Evolutionary conservation across 345 rosid genomes (phyloP).

Genomic region (Gossypioides kirkii): DNA sequence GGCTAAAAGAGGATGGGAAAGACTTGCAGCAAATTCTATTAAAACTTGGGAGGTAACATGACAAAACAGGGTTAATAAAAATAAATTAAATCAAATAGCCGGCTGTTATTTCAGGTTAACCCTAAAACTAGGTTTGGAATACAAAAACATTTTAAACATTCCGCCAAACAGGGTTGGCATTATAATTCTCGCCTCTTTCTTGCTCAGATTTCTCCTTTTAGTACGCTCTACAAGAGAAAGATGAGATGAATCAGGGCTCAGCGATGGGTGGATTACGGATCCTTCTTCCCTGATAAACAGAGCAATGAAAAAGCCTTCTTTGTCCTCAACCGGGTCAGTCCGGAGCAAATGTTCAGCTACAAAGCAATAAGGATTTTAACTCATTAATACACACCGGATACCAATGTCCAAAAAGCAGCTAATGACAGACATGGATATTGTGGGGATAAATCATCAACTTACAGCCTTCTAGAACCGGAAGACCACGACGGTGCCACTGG

Average conservation of each 20-base stretch:
- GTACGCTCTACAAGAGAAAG: background rate
- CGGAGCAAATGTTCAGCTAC: slow-evolving; percentile 46
- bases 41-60: background rate
- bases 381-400: background rate
- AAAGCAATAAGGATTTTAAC: slow-evolving; percentile 10
- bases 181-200: background rate
- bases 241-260: background rate
- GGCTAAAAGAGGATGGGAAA: too few species aligned
- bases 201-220: background rate
- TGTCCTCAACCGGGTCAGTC: slow-evolving; percentile 54
- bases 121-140: background rate
- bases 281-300: slow-evolving; percentile 35
- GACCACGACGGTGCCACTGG: slow-evolving; percentile 67
- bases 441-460: slow-evolving; percentile 20
- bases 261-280: background rate
- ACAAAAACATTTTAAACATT: slow-evolving; percentile 12
- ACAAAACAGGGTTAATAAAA: too few species aligned
- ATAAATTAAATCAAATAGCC: too few species aligned
- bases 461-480: slow-evolving; percentile 69
- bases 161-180: slow-evolving; percentile 3
- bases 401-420: background rate
- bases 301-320: slow-evolving; percentile 86
- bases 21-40: background rate
- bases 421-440: background rate
- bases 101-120: background rate